phyloP scores from a whole-genome alignment of 1,284 basidiomycete species.

The Thelephora terrestris region DNA sequence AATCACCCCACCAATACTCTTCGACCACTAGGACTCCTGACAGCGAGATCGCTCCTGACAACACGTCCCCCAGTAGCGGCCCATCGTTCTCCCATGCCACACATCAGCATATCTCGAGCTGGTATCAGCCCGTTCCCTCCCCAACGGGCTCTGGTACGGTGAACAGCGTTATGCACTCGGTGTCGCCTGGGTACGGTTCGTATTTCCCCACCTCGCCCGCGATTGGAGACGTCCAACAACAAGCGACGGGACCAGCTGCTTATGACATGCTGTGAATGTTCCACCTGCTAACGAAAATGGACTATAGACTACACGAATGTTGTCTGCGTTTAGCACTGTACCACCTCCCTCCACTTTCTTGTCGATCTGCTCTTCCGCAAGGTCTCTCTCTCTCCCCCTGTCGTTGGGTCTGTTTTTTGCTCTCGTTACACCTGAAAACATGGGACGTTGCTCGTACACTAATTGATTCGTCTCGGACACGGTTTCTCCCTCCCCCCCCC shows the following conservation, averaged over 20 bases:
- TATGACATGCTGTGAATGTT: slow-evolving; percentile 4
- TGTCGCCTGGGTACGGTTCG: slow-evolving; percentile 46
- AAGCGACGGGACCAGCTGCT: neutral
- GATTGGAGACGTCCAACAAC: slow-evolving; percentile 7
- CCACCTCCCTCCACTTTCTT: too few species aligned
- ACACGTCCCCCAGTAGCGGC: slow-evolving; percentile 47
- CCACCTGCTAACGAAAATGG: too few species aligned
- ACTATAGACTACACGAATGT: too few species aligned
- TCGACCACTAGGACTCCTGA: slow-evolving; percentile 39
- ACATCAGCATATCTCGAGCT: slow-evolving; percentile 1
- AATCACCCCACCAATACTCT: slow-evolving; percentile 30
- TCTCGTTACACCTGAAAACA: neutral
- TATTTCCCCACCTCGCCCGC: slow-evolving; percentile 49
- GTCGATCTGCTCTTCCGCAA: too few species aligned
- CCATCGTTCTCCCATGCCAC: neutral
- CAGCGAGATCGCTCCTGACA: slow-evolving; percentile 59
- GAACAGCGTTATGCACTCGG: neutral
- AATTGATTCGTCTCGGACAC: too few species aligned
- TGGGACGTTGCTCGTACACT: neutral
- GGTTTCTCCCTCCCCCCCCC: too few species aligned
- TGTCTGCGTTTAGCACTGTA: too few species aligned
- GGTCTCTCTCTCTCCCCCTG: too few species aligned
- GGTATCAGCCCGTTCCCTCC: slow-evolving; percentile 39
- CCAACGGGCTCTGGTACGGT: slow-evolving; percentile 25
- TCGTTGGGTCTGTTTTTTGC: too few species aligned